A percentile compares a stretch with the other conserved stretches of the same genome.
phyloP scores from a whole-genome alignment of 768 basidiomycete genomes.

The Auriscalpium vulgare region DNA sequence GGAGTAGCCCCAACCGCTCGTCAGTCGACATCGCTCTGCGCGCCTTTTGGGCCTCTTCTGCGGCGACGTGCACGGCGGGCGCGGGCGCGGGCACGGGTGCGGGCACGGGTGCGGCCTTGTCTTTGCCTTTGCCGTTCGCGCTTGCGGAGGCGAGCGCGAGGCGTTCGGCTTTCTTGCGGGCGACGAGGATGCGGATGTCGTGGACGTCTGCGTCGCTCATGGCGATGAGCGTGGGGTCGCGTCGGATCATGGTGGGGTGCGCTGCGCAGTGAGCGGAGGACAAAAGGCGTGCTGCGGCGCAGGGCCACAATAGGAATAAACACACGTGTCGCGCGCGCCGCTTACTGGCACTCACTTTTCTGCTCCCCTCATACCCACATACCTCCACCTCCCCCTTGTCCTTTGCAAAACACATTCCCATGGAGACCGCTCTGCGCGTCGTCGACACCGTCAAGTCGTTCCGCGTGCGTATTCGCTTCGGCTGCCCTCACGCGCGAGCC shows the following conservation, averaged over 20 bases:
- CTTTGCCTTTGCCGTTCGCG: constrained; percentile 6
- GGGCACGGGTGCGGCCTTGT: constrained; percentile 1
- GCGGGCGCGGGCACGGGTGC: background rate
- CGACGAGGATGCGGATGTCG: constrained; percentile 57
- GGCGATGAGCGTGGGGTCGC: constrained; percentile 66
- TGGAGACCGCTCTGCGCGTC: constrained; percentile 63
- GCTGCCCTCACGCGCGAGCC: background rate
- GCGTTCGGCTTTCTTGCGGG: constrained; percentile 23
- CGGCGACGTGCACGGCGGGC: constrained; percentile 17
- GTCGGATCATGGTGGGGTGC: constrained; percentile 52
- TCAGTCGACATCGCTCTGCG: constrained; percentile 27
- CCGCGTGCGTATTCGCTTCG: constrained; percentile 40
- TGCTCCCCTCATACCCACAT: background rate
- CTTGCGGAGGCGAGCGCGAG: constrained; percentile 2
- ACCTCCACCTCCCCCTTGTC: constrained; percentile 1
- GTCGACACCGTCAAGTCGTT: constrained; percentile 62
- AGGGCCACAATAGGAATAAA: constrained; percentile 9
- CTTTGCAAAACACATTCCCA: constrained; percentile 19
- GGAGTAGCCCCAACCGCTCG: constrained; percentile 24
- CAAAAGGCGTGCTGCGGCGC: constrained; percentile 7
- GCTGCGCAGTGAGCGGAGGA: background rate
- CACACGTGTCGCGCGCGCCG: background rate
- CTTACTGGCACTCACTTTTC: background rate
- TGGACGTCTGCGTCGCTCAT: constrained; percentile 76
- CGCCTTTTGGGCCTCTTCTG: constrained; percentile 28